These are phyloP conservation scores for Dichomitus squalens DNA, from an alignment of 1,284 basidiomycete species.

Conservation along the genomic window DNA sequence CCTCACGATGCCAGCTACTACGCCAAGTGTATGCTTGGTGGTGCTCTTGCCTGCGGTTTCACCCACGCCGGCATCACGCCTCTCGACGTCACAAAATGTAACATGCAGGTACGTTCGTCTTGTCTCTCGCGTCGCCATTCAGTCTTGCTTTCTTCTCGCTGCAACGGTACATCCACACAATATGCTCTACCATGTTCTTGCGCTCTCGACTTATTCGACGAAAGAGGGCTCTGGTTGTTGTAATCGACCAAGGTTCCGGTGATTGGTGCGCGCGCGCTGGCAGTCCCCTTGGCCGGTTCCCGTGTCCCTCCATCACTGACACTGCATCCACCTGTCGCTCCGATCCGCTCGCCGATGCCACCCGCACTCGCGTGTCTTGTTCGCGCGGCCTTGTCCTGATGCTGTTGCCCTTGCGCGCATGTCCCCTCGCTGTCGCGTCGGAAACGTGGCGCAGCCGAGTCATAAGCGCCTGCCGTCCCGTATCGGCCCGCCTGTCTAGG, in stretches of 20 bases:
- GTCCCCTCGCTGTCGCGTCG: too few species aligned
- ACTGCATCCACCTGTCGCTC: too few species aligned
- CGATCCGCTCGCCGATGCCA: too few species aligned
- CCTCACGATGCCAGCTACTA: slow-evolving; percentile 77
- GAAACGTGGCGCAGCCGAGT: not conserved
- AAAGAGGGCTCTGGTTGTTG: too few species aligned
- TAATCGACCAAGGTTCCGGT: too few species aligned
- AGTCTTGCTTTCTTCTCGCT: not conserved
- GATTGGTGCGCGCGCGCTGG: too few species aligned
- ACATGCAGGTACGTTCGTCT: slow-evolving; percentile 83
- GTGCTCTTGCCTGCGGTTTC: slow-evolving; percentile 90
- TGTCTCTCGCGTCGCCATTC: slow-evolving; percentile 23
- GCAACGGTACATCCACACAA: too few species aligned
- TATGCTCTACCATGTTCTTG: too few species aligned
- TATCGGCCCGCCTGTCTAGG: not conserved
- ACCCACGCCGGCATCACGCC: slow-evolving; percentile 95
- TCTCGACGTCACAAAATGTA: slow-evolving; percentile 95
- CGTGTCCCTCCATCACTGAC: not conserved
- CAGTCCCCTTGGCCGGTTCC: too few species aligned
- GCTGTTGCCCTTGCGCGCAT: not conserved
- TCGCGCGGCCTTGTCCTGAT: not conserved
- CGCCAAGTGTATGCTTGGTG: slow-evolving; percentile 84
- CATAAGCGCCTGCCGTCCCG: not conserved
- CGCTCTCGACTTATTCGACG: too few species aligned
- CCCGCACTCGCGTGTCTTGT: not conserved